These are phyloP conservation scores for Camellia lanceoleosa DNA, from an alignment of 148 eudicot genomes.

Conservation along the genomic window DNA sequence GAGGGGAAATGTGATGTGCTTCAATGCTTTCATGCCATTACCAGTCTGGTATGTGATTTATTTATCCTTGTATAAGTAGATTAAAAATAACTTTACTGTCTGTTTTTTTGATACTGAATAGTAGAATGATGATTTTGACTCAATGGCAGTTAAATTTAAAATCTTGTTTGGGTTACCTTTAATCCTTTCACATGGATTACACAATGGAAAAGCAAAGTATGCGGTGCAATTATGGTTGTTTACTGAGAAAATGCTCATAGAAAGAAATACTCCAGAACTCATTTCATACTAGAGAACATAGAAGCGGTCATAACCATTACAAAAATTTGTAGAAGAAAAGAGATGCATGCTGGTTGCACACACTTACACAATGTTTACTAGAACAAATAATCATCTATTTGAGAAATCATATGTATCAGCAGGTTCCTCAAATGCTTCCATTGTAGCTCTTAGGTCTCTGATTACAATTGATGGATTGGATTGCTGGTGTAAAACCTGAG, in stretches of 20 bases:
- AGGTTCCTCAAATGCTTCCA: constrained; percentile 1
- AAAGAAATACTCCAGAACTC: not conserved
- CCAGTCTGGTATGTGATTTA: not conserved
- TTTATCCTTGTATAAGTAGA: not conserved
- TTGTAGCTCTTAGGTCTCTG: constrained; percentile 13
- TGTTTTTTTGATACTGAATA: not conserved
- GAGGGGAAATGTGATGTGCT: constrained; percentile 64
- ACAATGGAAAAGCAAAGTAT: too few relatives aligned
- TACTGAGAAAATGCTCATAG: not conserved
- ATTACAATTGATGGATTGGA: constrained; percentile 14
- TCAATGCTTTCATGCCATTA: not conserved
- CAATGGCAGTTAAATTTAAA: not conserved
- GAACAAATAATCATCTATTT: not conserved
- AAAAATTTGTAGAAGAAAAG: not conserved
- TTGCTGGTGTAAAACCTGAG: constrained; percentile 21
- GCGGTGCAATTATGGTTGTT: too few relatives aligned
- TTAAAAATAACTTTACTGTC: not conserved
- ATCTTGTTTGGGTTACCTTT: too few relatives aligned
- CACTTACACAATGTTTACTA: not conserved
- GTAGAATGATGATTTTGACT: not conserved
- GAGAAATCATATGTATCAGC: not conserved
- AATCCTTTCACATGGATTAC: too few relatives aligned
- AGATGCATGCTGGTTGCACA: not conserved
- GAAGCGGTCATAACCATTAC: not conserved
- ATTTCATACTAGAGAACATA: not conserved